Evolutionary conservation across 192 early-diverging fungal species (phyloP).

Genomic region (Backusella luteola): DNA sequence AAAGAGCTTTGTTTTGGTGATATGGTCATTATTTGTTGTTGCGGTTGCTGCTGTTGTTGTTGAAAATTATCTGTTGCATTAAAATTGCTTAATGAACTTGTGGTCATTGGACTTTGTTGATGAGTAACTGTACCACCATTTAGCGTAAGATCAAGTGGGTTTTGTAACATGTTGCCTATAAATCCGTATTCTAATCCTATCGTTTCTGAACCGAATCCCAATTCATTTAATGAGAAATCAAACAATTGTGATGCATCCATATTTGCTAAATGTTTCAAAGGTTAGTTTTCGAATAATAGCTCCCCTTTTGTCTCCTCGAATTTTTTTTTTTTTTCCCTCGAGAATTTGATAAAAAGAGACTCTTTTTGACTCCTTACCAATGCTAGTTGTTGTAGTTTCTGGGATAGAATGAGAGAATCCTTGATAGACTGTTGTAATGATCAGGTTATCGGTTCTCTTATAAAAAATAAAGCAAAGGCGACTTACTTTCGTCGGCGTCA

Average conservation of each 20-base stretch:
- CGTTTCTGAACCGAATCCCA: constrained; percentile 84
- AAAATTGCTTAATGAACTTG: not conserved
- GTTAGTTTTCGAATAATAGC: not conserved
- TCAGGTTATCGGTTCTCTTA: not conserved
- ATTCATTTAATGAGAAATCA: constrained; percentile 39
- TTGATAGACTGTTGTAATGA: not conserved
- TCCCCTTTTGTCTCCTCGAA: not conserved
- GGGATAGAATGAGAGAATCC: not conserved
- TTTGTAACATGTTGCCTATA: constrained; percentile 82
- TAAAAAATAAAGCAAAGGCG: not conserved
- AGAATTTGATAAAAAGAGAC: not conserved
- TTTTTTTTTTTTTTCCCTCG: not conserved
- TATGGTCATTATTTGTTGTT: not conserved
- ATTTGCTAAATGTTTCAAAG: not conserved
- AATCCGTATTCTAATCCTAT: constrained; percentile 88
- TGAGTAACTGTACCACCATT: not conserved
- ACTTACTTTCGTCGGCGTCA: constrained; percentile 41
- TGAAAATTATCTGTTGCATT: not conserved
- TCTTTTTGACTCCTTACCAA: constrained; percentile 9
- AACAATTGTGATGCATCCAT: constrained; percentile 32
- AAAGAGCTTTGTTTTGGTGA: not conserved
- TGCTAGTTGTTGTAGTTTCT: not conserved
- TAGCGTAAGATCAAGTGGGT: constrained; percentile 33
- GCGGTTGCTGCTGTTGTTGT: not conserved
- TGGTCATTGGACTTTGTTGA: not conserved